Evolutionary conservation across 2,329 filamentous ascomycete species (phyloP).

Genomic region (Eutypella sp.): DNA sequence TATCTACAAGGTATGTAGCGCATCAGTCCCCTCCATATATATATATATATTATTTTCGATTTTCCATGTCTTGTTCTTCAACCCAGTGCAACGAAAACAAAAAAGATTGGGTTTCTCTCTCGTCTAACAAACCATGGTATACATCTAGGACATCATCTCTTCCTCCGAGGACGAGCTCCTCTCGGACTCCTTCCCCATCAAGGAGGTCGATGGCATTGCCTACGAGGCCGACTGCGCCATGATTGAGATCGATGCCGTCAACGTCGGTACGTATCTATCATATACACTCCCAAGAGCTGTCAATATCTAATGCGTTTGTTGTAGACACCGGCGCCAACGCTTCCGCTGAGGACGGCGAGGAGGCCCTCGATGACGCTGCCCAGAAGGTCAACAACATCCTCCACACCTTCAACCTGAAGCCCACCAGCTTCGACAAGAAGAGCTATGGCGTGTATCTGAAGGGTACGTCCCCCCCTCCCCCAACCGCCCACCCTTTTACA

Average conservation of each 20-base stretch:
- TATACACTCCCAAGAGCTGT: background rate
- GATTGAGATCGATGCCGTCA: slow-evolving; percentile 72
- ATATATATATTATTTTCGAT: no score
- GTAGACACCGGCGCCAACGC: slow-evolving; percentile 87
- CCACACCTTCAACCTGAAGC: slow-evolving; percentile 83
- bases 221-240: slow-evolving; percentile 92
- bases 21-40: background rate
- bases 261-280: slow-evolving; percentile 56
- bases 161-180: slow-evolving; percentile 78
- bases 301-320: slow-evolving; percentile 3
- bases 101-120: background rate
- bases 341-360: slow-evolving; percentile 84
- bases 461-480: slow-evolving; percentile 46
- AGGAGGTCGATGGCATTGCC: slow-evolving; percentile 70
- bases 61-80: background rate
- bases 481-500: background rate
- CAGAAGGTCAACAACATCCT: slow-evolving; percentile 89
- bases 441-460: slow-evolving; percentile 79
- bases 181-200: slow-evolving; percentile 88
- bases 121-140: background rate
- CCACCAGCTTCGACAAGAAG: slow-evolving; percentile 83
- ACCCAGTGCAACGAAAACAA: background rate
- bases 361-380: slow-evolving; percentile 63
- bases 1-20: slow-evolving; percentile 60
- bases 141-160: slow-evolving; percentile 74